phyloP scores from a whole-genome alignment of 164 flowering plant genomes.

The Nymphaea thermarum region DNA sequence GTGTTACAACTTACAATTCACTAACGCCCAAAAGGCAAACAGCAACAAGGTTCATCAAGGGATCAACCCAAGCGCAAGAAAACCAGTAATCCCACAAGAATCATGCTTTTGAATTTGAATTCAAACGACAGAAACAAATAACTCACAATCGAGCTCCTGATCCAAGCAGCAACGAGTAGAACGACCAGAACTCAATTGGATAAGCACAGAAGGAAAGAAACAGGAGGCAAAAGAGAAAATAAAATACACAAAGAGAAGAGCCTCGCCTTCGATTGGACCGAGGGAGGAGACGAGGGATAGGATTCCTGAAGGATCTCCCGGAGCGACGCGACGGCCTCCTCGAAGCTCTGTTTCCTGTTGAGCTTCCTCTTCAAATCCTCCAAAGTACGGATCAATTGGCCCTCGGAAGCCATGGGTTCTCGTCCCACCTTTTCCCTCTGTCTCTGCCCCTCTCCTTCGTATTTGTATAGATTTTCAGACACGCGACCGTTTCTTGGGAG shows the following conservation, averaged over 20 bases:
- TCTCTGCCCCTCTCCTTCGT: background rate
- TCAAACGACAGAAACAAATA: too few relatives aligned
- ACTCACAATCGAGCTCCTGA: too few relatives aligned
- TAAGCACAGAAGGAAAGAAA: background rate
- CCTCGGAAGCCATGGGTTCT: conserved; percentile 25
- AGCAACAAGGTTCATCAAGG: too few relatives aligned
- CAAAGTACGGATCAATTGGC: conserved; percentile 22
- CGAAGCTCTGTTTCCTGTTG: conserved; percentile 63
- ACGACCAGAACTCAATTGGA: too few relatives aligned
- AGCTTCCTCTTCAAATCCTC: conserved; percentile 69
- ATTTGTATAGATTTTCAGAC: background rate
- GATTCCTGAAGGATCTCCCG: conserved; percentile 28
- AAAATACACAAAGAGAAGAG: background rate
- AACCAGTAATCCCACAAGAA: too few relatives aligned
- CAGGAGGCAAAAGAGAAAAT: background rate
- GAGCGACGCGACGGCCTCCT: conserved; percentile 56
- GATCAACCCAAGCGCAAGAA: too few relatives aligned
- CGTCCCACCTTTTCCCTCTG: background rate
- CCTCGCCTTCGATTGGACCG: conserved; percentile 22
- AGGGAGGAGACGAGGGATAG: conserved; percentile 65
- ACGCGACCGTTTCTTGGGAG: background rate
- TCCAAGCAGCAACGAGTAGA: too few relatives aligned
- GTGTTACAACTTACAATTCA: too few relatives aligned
- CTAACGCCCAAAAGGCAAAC: too few relatives aligned
- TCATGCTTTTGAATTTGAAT: too few relatives aligned